phyloP scores from a whole-genome alignment of 345 rosid genomes.

The Eucalyptus cloeziana region DNA sequence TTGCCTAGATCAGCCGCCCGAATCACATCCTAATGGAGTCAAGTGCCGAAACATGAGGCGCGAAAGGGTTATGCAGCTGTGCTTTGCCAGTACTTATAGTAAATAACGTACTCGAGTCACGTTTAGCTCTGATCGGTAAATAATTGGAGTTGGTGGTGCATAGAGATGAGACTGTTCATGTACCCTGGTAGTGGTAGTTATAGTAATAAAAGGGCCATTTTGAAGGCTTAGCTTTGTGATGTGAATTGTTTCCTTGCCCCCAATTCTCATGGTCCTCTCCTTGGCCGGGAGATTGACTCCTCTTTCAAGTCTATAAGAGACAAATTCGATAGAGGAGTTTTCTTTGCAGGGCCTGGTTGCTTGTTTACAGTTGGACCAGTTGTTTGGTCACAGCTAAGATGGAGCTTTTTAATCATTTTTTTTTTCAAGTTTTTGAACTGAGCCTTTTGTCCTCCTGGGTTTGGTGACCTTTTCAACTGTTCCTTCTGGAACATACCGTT shows the following conservation, averaged over 20 bases:
- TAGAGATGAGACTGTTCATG: background rate
- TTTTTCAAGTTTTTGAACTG: background rate
- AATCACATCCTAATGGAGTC: background rate
- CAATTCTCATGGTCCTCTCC: background rate
- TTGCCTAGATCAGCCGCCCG: background rate
- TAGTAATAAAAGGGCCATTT: background rate
- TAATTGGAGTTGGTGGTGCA: background rate
- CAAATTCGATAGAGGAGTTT: background rate
- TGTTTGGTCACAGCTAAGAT: background rate
- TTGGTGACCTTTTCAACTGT: background rate
- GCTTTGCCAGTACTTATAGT: background rate
- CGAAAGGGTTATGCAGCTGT: background rate
- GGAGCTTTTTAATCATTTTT: background rate
- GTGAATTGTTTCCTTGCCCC: background rate
- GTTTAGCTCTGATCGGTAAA: background rate
- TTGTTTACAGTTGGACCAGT: background rate
- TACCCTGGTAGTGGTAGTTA: background rate
- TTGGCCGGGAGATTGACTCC: background rate
- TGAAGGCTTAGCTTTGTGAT: background rate
- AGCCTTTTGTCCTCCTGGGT: background rate
- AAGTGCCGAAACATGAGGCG: background rate
- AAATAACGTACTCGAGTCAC: background rate
- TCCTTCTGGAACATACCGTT: background rate
- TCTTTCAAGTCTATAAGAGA: background rate
- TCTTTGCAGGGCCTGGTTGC: background rate